These are phyloP conservation scores for Borovskyia barvae DNA, from an alignment of 208 protist genomes.

Conservation along the genomic window DNA sequence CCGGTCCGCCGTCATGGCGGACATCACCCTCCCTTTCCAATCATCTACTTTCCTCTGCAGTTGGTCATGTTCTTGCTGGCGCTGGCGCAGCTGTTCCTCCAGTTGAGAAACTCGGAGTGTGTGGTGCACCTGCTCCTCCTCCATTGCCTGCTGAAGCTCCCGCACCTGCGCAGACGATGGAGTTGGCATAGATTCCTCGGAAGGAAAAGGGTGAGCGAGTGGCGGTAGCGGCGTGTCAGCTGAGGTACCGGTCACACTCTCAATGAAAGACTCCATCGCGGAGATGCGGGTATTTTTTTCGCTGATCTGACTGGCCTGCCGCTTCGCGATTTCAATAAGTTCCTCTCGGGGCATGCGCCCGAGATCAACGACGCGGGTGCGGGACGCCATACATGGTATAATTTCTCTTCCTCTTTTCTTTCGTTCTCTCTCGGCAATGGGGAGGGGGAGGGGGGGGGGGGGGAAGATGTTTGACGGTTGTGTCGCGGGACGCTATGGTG, in stretches of 20 bases:
- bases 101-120: conserved; percentile 27
- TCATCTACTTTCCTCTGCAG: conserved; percentile 33
- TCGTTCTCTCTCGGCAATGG: too few relatives aligned
- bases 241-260: conserved; percentile 29
- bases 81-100: conserved; percentile 29
- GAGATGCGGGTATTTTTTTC: conserved; percentile 56
- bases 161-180: conserved; percentile 3
- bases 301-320: conserved; percentile 43
- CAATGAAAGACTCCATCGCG: conserved; percentile 41
- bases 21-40: conserved; percentile 42
- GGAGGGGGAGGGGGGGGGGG: too few relatives aligned
- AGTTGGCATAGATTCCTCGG: not conserved
- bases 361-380: conserved; percentile 56
- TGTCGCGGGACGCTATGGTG: too few relatives aligned
- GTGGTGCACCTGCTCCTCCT: conserved; percentile 34
- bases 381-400: too few relatives aligned
- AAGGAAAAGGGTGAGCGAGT: not conserved
- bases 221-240: not conserved
- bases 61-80: conserved; percentile 18
- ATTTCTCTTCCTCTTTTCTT: too few relatives aligned
- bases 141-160: conserved; percentile 22
- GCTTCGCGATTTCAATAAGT: conserved; percentile 62
- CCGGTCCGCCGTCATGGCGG: conserved; percentile 23
- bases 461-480: too few relatives aligned
- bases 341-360: conserved; percentile 46